phyloP scores from a whole-genome alignment of 495 filamentous ascomycete species.

The Aspergillus taichungensis region DNA sequence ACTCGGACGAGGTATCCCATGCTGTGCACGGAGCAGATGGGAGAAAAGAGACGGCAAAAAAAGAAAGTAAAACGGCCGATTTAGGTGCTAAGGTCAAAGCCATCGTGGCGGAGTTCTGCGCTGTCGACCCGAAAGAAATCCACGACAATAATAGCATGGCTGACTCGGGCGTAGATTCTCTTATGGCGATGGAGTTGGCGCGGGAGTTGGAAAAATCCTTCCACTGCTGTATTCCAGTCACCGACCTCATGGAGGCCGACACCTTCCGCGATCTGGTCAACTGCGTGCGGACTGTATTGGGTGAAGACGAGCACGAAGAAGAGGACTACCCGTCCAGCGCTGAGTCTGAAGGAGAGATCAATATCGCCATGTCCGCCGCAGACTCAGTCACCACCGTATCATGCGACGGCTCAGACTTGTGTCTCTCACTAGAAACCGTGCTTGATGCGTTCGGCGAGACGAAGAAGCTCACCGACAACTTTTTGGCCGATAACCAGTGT shows the following conservation, averaged over 20 bases:
- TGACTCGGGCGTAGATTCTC: slow-evolving; percentile 47
- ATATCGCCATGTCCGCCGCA: not conserved
- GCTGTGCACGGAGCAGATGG: too few species aligned
- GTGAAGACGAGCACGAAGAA: not conserved
- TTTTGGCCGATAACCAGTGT: slow-evolving; percentile 27
- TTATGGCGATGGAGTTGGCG: slow-evolving; percentile 47
- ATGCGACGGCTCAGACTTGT: slow-evolving; percentile 3
- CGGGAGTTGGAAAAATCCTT: slow-evolving; percentile 40
- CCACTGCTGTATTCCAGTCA: slow-evolving; percentile 25
- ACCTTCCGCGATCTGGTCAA: slow-evolving; percentile 11
- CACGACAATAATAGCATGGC: slow-evolving; percentile 26
- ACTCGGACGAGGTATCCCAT: not conserved
- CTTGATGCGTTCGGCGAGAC: slow-evolving; percentile 20
- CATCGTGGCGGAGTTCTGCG: slow-evolving; percentile 25
- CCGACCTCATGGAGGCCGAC: slow-evolving; percentile 29
- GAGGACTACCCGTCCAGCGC: not conserved
- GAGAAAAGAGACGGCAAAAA: not conserved
- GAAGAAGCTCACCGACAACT: slow-evolving; percentile 28
- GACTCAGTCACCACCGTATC: slow-evolving; percentile 3
- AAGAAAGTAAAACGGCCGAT: not conserved
- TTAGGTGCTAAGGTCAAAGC: slow-evolving; percentile 8
- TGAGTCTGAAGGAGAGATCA: not conserved
- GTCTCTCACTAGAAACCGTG: slow-evolving; percentile 1
- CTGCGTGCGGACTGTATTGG: slow-evolving; percentile 4
- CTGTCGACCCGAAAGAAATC: slow-evolving; percentile 36